A percentile compares a stretch with the other conserved stretches of the same genome.
Conservation (phyloP, 371 early-diverging fungal genomes). For the Mortierella sp. region DNA sequence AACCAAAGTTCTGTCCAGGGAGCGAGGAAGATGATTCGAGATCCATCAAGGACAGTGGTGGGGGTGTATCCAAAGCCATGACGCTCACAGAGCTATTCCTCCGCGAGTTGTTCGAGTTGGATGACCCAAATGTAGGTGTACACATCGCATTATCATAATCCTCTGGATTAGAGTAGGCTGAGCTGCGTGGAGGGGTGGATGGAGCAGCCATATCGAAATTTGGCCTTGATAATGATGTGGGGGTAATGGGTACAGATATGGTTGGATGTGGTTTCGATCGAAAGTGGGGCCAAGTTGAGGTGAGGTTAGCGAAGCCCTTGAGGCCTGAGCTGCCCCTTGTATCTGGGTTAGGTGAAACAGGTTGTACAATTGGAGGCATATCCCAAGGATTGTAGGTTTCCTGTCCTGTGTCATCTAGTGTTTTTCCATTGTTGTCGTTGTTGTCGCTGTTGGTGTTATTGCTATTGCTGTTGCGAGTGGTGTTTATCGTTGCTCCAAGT, state of each 20-base stretch:
- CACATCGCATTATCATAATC: conserved; percentile 56
- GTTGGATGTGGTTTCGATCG: conserved; percentile 54
- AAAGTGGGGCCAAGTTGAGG: conserved; percentile 45
- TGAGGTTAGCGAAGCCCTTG: conserved; percentile 44
- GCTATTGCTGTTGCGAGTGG: not conserved
- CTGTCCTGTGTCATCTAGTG: conserved; percentile 5
- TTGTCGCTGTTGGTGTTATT: conserved; percentile 6
- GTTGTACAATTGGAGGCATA: conserved; percentile 51
- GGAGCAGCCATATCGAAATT: conserved; percentile 40
- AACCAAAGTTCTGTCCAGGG: conserved; percentile 39
- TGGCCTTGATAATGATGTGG: conserved; percentile 22
- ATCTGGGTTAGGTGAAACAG: conserved; percentile 13
- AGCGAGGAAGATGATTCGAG: conserved; percentile 39
- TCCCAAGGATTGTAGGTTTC: conserved; percentile 53
- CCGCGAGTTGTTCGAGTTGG: conserved; percentile 26
- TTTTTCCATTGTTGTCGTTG: conserved; percentile 1
- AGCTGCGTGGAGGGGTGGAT: conserved; percentile 43
- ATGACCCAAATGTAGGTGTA: conserved; percentile 54
- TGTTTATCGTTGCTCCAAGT: not conserved
- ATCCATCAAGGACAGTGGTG: conserved; percentile 52
- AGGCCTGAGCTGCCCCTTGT: conserved; percentile 15
- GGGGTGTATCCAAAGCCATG: conserved; percentile 56
- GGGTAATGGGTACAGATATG: conserved; percentile 40
- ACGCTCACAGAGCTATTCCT: conserved; percentile 51
- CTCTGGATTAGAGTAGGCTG: conserved; percentile 42